phyloP scores from a whole-genome alignment of 2,329 filamentous ascomycete species.

The Lasiodiplodia theobromae region DNA sequence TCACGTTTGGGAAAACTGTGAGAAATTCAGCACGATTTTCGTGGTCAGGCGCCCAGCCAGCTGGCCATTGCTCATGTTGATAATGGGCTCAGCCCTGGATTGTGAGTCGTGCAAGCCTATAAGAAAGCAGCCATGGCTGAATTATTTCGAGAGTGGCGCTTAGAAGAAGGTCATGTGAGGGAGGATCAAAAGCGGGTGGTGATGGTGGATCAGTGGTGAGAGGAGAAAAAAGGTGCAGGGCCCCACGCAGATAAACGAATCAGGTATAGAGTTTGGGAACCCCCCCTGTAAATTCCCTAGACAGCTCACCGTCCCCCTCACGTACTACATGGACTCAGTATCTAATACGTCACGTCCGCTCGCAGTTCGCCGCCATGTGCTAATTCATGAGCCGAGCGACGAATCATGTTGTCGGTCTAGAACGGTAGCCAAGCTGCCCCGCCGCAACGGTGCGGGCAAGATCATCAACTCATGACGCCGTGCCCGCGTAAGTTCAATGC shows the following conservation, averaged over 20 bases:
- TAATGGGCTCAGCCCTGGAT: not conserved
- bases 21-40: not conserved
- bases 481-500: slow-evolving; percentile 7
- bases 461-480: slow-evolving; percentile 21
- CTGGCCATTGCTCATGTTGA: not conserved
- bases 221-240: too few species aligned
- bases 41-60: not conserved
- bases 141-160: too few species aligned
- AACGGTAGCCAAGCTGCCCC: slow-evolving; percentile 11
- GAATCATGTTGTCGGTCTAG: not conserved
- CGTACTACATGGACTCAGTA: not conserved
- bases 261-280: not conserved
- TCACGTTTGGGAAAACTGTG: not conserved
- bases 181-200: not conserved
- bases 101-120: not conserved
- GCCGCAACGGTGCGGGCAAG: not conserved
- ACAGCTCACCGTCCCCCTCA: not conserved
- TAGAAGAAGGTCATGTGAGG: not conserved
- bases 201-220: not conserved
- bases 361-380: not conserved
- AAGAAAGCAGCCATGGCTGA: not conserved
- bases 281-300: not conserved
- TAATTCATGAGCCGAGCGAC: slow-evolving; percentile 2
- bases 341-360: not conserved
- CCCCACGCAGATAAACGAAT: not conserved